Evolutionary conservation across 2,329 filamentous ascomycete species (phyloP).

Genomic region (Didymella segeticola): DNA sequence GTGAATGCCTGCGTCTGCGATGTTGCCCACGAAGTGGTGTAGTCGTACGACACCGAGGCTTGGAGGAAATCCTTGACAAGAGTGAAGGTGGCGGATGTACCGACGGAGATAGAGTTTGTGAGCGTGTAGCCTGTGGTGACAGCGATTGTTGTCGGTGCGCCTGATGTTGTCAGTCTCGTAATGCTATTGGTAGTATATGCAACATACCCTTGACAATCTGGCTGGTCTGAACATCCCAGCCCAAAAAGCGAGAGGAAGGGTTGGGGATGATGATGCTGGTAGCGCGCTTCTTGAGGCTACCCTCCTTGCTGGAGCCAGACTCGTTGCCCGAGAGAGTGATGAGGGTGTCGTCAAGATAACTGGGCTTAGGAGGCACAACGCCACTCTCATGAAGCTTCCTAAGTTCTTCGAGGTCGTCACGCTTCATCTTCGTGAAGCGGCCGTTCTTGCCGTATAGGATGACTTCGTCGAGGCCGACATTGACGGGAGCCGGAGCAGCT

Average conservation of each 20-base stretch:
- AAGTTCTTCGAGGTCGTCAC: constrained; percentile 28
- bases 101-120: constrained; percentile 42
- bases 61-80: constrained; percentile 38
- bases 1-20: constrained; percentile 39
- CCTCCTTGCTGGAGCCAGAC: constrained; percentile 3
- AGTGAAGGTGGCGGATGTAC: constrained; percentile 19
- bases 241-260: constrained; percentile 39
- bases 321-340: constrained; percentile 15
- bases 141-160: constrained; percentile 34
- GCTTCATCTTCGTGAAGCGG: constrained; percentile 32
- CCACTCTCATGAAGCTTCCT: constrained; percentile 22
- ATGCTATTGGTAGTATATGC: too few species aligned
- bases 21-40: constrained; percentile 44
- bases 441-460: constrained; percentile 34
- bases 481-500: constrained; percentile 23
- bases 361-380: constrained; percentile 25
- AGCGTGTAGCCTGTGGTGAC: constrained; percentile 48
- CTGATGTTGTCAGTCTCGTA: background rate
- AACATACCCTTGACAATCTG: constrained; percentile 37
- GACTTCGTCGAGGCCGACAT: constrained; percentile 32
- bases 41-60: constrained; percentile 33
- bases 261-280: constrained; percentile 31
- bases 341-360: constrained; percentile 23
- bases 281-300: constrained; percentile 25
- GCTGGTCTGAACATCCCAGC: constrained; percentile 52